Base-by-base conservation (phyloP, 2,329 filamentous ascomycete genomes). In the Fusarium succisae region DNA sequence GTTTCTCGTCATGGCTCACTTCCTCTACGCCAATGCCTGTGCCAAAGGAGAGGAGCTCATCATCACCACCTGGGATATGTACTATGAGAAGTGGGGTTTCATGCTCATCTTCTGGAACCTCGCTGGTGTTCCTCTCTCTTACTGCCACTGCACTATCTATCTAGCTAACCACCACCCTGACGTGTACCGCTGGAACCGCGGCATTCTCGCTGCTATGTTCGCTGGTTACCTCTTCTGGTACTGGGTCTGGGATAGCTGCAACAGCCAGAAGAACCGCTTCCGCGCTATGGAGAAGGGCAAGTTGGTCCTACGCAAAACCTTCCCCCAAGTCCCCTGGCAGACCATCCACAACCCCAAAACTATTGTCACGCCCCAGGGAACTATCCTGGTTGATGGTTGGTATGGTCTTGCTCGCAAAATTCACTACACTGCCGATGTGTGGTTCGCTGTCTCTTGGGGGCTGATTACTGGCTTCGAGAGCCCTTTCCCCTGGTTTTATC, bases 91-190 rank as follows among this genome's bases (percentile, higher is more conserved):
- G 85, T 95, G 94, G 90, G 95, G 95, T 59, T 98, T 98, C 87
- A 98, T 98, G 95, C 90, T 98, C 76, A 97, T 97, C 83, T 98
- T 98, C 90, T 98, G 95, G 95, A 98, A 98, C 84, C 87, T 98
- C 81, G 94, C 95, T 53, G 95, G 95, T 76, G 95, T 98, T 32
- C 95, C 95, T 20, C 88, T 98, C 59, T 95, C 91, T 62, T 98
- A 98, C 88, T 97, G 94, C 86, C 95, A 98, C 87, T 96, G 93
- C 88, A 96, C 93, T 55, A 91, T 98, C 78, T 98, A 93, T 84
- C 88, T 98, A 57, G 94, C 94, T 75, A 95, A 93, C 83, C 94
- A 97, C 82, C 85, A 93, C 78, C 93, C 95, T 0, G 87, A 90
- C 41, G 90, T 90, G 66, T 98, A 97, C 83, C 87, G 87, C 60